Evolutionary conservation across 768 basidiomycete genomes (phyloP), one percentile per base, ranked within the genome.

Genomic region (Pholiota microspora): DNA sequence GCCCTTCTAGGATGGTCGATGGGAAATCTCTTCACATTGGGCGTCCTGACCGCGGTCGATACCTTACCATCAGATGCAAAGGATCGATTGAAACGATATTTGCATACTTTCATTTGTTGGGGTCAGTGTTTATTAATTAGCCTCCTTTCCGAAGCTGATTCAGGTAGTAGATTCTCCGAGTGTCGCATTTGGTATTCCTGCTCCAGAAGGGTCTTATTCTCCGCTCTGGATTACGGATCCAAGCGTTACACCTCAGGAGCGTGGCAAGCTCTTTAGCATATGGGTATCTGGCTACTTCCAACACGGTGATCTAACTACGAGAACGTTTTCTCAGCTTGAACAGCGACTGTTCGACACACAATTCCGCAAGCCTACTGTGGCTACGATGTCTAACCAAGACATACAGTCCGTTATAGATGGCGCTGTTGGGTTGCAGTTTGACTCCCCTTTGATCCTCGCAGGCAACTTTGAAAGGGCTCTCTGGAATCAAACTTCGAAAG

Each of bases 1-100:
- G 61, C 63, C 3, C 59, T 69, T 24, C 46, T 69, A 0, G 73
- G 72, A 0, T 76, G 74, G 75, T 75, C 73, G 2, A 24, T 71
- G 23, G 75, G 71, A 0, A 65, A 62, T 8, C 34, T 59, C 1
- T 63, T 56, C 27, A 53, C 68, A 15, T 21, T 68, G 7, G 62
- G 72, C 6, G 54, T 62, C 4, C 54, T 70, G 7, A 58, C 62
- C 6, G 24, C 58, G 18, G 49, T 62, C 3, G 45, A 60, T 13
- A 38, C 49, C 4, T 54, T 72, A 12, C 57, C 65, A 5, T 44
- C 31, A 6, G 63, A 63, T 10, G 51, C 57, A 15, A 53, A 55
- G 18, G 36, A 40, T 9, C 49, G 59, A 16, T 53, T 70, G 21
- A 53, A 57, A 3, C 25, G 23, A 5, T 58, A 71, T 42, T 36